Evolutionary conservation across 306 rosid species (phyloP).

Genomic region (Comarum palustre): DNA sequence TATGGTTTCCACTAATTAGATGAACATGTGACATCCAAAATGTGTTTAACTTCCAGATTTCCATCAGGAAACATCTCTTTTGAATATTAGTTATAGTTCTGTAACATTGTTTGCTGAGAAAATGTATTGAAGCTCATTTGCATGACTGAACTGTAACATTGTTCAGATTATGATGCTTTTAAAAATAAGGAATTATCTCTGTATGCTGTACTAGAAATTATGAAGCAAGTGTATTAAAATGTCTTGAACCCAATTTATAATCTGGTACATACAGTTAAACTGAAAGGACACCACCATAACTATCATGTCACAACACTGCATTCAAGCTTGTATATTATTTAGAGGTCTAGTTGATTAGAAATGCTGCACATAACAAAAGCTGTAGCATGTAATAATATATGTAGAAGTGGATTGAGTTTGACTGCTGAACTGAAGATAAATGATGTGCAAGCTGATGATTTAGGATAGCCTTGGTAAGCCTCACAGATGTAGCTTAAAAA

Average conservation of each 20-base stretch:
- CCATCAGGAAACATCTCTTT: background rate
- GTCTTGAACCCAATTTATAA: background rate
- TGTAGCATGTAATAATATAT: background rate
- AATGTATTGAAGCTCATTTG: no score
- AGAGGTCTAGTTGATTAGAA: background rate
- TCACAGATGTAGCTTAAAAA: conserved; percentile 24
- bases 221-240: background rate
- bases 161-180: background rate
- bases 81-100: background rate
- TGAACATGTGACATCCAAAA: background rate
- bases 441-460: conserved; percentile 25
- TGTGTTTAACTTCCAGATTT: background rate
- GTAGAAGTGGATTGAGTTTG: background rate
- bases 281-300: background rate
- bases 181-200: background rate
- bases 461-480: conserved; percentile 25
- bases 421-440: conserved; percentile 5
- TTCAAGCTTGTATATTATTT: background rate
- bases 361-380: background rate
- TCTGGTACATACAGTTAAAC: background rate
- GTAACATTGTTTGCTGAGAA: background rate
- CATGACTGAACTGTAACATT: background rate
- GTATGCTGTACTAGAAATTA: background rate
- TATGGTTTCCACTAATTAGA: background rate
- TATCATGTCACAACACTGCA: background rate